These are phyloP conservation scores for Lyophyllum shimeji DNA, from an alignment of 768 basidiomycete species.

Conservation along the genomic window DNA sequence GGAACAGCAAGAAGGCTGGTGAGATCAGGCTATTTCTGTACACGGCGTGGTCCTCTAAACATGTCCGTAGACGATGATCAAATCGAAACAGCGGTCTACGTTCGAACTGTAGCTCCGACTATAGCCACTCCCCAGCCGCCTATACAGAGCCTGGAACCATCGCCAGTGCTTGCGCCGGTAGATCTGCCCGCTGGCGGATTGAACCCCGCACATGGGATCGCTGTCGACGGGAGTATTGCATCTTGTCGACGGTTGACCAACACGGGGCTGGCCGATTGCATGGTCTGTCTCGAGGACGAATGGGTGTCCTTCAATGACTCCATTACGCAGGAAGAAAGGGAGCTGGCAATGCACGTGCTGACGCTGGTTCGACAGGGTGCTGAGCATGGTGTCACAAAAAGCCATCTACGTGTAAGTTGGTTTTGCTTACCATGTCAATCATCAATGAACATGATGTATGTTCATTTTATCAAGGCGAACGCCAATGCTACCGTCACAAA, in stretches of 20 bases:
- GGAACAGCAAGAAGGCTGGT: constrained; percentile 92
- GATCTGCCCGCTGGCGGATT: constrained; percentile 21
- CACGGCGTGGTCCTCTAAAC: constrained; percentile 4
- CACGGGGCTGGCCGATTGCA: constrained; percentile 42
- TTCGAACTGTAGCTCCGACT: constrained; percentile 35
- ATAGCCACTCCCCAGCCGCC: constrained; percentile 11
- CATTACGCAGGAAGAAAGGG: constrained; percentile 28
- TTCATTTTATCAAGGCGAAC: constrained; percentile 13
- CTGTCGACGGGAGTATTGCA: constrained; percentile 39
- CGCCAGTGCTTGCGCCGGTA: constrained; percentile 11
- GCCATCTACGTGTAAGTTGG: constrained; percentile 34
- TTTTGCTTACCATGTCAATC: neutral
- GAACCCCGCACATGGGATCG: constrained; percentile 40
- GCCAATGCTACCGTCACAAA: constrained; percentile 16
- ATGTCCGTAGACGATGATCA: constrained; percentile 71
- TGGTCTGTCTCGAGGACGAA: constrained; percentile 43
- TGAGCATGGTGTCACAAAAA: constrained; percentile 38
- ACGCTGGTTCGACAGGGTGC: constrained; percentile 34
- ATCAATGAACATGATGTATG: neutral
- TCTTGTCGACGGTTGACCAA: constrained; percentile 43
- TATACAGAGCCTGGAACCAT: constrained; percentile 15
- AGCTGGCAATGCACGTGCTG: constrained; percentile 33
- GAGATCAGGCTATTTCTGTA: constrained; percentile 5
- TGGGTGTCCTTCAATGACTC: constrained; percentile 28
- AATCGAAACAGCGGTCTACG: constrained; percentile 67